Evolutionary conservation across 768 basidiomycete genomes (phyloP), one percentile per base, ranked within the genome.

Genomic region (Collybiopsis luxurians): DNA sequence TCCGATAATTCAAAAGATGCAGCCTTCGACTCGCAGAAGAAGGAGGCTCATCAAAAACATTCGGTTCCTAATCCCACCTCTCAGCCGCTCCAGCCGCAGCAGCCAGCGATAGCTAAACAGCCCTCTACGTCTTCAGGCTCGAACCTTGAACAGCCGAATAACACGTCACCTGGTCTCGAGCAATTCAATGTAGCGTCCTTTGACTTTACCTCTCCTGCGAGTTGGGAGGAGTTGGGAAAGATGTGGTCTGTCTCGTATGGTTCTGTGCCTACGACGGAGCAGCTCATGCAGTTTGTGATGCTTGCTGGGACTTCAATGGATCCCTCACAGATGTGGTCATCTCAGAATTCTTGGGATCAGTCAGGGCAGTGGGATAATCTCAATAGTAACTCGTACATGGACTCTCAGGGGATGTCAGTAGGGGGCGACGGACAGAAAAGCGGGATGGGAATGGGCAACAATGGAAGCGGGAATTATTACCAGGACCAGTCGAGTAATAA

Each of bases 201-300:
- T 80, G 81, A 92, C 76, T 84, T 83, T 54, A 85, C 86, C 27
- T 77, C 80, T 43, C 81, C 92, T 53, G 70, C 81, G 52, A 86
- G 89, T 68, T 95, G 92, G 92, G 84, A 87, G 75, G 79, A 82
- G 56, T 81, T 95, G 58, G 88, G 87, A 68, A 83, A 83, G 67
- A 84, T 90, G 77, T 93, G 89, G 89, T 72, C 79, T 66, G 75
- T 77, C 55, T 86, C 88, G 52, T 72, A 88, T 69, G 87, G 89
- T 40, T 78, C 81, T 64, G 48, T 75, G 61, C 91, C 91, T 27
- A 79, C 87, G 56, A 85, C 86, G 64, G 86, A 90, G 64, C 80
- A 92, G 64, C 79, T 92, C 62, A 85, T 90, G 85, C 79, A 84
- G 69, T 89, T 86, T 66, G 77, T 89, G 60, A 77, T 88, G 77